Percentiles rank a stretch among this genome's conserved stretches.
Evolutionary conservation across 805 yeast species (phyloP).

Genomic region (Ogataea neopini): DNA sequence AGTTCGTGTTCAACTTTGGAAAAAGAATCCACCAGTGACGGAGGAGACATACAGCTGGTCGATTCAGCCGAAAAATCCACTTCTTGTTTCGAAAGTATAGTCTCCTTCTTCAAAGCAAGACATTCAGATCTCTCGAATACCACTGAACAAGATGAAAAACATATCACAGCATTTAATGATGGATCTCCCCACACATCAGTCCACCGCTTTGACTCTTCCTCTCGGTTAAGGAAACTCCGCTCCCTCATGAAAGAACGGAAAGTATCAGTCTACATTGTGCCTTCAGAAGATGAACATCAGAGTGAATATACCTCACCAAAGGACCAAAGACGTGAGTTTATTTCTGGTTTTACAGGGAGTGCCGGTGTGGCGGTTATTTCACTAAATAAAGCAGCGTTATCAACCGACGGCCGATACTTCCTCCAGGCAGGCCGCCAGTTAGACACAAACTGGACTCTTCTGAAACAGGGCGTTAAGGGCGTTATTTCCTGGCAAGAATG

Average conservation of each 20-base stretch:
- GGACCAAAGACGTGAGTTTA: conserved; percentile 81
- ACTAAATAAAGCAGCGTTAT: conserved; percentile 63
- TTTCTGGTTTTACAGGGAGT: conserved; percentile 88
- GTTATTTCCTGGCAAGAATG: conserved; percentile 80
- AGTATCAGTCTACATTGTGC: conserved; percentile 55
- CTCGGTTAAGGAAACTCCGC: conserved; percentile 42
- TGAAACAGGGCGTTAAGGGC: conserved; percentile 77
- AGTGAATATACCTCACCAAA: conserved; percentile 82
- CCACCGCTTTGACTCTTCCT: conserved; percentile 32
- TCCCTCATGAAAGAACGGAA: conserved; percentile 44
- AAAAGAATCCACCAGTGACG: conserved; percentile 9
- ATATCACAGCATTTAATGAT: no score
- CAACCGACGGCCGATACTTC: conserved; percentile 95
- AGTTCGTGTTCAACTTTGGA: conserved; percentile 2
- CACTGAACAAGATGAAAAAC: no score
- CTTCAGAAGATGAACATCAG: conserved; percentile 90
- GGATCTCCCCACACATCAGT: neutral
- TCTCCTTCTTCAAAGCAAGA: conserved; percentile 16
- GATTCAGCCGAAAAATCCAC: conserved; percentile 21
- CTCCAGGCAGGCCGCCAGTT: conserved; percentile 85
- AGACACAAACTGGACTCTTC: conserved; percentile 73
- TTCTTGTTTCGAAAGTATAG: conserved; percentile 24
- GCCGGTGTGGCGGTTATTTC: conserved; percentile 93
- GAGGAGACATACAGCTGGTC: conserved; percentile 19
- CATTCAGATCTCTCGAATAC: neutral